These are phyloP conservation scores for Apiospora pterosperma DNA, from an alignment of 2,329 filamentous ascomycete species.

Conservation along the genomic window DNA sequence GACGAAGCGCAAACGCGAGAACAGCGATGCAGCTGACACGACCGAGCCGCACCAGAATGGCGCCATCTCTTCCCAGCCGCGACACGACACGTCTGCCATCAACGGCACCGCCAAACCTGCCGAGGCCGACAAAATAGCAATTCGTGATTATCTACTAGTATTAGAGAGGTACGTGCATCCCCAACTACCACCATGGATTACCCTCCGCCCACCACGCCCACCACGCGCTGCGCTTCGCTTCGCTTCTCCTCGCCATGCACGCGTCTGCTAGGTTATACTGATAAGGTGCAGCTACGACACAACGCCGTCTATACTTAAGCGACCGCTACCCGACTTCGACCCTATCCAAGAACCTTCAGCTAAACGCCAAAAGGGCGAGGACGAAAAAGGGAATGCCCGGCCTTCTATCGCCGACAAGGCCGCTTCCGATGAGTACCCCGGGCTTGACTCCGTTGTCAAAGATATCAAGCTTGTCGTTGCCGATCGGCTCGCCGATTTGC, in stretches of 20 bases:
- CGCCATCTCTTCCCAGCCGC: slow-evolving; percentile 1
- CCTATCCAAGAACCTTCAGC: slow-evolving; percentile 49
- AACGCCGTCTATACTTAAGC: slow-evolving; percentile 51
- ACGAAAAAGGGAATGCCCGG: slow-evolving; percentile 33
- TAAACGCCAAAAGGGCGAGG: slow-evolving; percentile 54
- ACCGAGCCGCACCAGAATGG: slow-evolving; percentile 5
- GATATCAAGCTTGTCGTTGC: slow-evolving; percentile 50
- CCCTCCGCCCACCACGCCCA: not conserved
- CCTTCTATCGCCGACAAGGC: slow-evolving; percentile 53
- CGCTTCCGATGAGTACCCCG: slow-evolving; percentile 47
- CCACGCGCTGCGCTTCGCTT: not conserved
- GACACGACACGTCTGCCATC: slow-evolving; percentile 7
- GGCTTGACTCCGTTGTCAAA: slow-evolving; percentile 62
- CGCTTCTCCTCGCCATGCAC: not conserved
- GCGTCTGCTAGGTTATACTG: not conserved
- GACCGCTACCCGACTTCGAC: slow-evolving; percentile 42
- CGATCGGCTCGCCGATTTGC: slow-evolving; percentile 45
- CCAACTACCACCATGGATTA: not conserved
- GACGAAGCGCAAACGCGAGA: slow-evolving; percentile 31
- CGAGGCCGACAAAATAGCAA: slow-evolving; percentile 3
- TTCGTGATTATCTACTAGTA: slow-evolving; percentile 26
- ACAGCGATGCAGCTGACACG: slow-evolving; percentile 14
- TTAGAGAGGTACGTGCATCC: slow-evolving; percentile 24
- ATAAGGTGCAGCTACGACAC: slow-evolving; percentile 46
- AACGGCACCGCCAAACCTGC: slow-evolving; percentile 17